Percentiles rank a stretch among this genome's conserved stretches.
Conservation (phyloP, 306 rosid species). For the Vigna angularis region DNA sequence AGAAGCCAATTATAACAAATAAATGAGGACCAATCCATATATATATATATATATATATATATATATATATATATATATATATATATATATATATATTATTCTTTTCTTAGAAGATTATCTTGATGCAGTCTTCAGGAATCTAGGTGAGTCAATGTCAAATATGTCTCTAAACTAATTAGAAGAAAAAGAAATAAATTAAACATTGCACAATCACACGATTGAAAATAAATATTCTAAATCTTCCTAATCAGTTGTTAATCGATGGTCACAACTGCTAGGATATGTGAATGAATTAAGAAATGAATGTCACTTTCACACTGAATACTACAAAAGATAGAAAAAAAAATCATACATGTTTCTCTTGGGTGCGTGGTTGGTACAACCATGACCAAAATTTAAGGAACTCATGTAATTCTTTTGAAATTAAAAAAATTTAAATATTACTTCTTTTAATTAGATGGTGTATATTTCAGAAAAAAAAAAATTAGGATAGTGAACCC, state of each 20-base stretch:
- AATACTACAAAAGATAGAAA: slow-evolving; percentile 9
- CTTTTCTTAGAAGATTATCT: not conserved
- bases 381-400: slow-evolving; percentile 43
- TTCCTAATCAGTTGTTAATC: not conserved
- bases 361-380: slow-evolving; percentile 18
- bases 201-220: not conserved
- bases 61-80: too few relatives aligned
- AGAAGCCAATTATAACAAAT: not conserved
- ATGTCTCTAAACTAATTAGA: not conserved
- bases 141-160: not conserved
- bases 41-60: too few relatives aligned
- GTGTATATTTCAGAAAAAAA: too few relatives aligned
- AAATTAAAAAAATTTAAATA: not conserved
- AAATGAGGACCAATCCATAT: not conserved
- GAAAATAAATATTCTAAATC: not conserved
- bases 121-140: not conserved
- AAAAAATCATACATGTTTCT: not conserved
- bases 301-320: slow-evolving; percentile 40
- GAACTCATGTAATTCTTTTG: not conserved
- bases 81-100: too few relatives aligned
- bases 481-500: too few relatives aligned
- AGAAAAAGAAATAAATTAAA: not conserved
- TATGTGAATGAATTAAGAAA: not conserved
- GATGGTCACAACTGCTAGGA: not conserved
- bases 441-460: too few relatives aligned